phyloP scores from a whole-genome alignment of 2,329 filamentous ascomycete species.

The Xylaria sp. region DNA sequence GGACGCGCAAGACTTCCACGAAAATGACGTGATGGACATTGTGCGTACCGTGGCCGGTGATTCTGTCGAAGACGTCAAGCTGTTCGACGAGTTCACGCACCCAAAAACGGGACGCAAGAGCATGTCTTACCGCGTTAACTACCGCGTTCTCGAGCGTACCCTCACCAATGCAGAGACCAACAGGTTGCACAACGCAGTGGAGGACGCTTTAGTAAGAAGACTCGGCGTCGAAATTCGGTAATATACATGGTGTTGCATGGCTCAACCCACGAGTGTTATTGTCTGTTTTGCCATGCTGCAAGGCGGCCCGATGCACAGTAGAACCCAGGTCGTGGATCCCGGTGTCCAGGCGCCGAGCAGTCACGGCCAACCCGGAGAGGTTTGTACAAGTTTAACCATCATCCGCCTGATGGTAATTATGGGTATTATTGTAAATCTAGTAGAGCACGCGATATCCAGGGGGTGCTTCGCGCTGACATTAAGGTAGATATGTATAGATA shows the following conservation, averaged over 20 bases:
- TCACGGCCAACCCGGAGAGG: not conserved
- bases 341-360: not conserved
- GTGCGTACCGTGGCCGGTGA: slow-evolving; percentile 85
- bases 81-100: slow-evolving; percentile 89
- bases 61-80: slow-evolving; percentile 83
- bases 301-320: slow-evolving; percentile 4
- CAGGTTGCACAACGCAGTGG: slow-evolving; percentile 75
- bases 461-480: not conserved
- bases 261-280: not conserved
- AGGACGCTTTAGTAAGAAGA: slow-evolving; percentile 70
- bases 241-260: slow-evolving; percentile 10
- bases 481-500: slow-evolving; percentile 7
- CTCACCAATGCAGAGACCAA: slow-evolving; percentile 87
- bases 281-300: slow-evolving; percentile 5
- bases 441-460: not conserved
- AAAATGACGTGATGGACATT: slow-evolving; percentile 97
- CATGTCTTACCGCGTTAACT: slow-evolving; percentile 92
- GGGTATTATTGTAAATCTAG: slow-evolving; percentile 15
- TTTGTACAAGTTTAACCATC: not conserved
- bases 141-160: slow-evolving; percentile 90
- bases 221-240: slow-evolving; percentile 83
- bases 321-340: not conserved
- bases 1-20: slow-evolving; percentile 73
- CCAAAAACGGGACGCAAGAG: slow-evolving; percentile 85
- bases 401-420: not conserved